These are phyloP conservation scores for Austroboletus eburneus DNA, from an alignment of 768 basidiomycete species.

Conservation along the genomic window DNA sequence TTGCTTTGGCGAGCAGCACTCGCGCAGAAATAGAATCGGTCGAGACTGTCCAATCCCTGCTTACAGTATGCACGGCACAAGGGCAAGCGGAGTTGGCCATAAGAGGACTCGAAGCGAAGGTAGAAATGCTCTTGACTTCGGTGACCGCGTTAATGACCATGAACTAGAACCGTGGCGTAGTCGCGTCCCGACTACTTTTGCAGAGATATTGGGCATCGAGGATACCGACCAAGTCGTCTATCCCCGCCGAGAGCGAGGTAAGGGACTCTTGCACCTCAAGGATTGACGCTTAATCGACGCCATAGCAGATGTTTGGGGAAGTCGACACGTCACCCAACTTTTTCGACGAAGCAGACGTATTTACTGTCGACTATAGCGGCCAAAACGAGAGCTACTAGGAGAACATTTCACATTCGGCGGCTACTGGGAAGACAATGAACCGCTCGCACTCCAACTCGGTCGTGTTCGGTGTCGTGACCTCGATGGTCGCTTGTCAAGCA, in stretches of 20 bases:
- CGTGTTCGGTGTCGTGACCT: background rate
- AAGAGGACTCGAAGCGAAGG: conserved; percentile 44
- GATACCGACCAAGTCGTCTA: conserved; percentile 28
- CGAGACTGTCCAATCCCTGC: conserved; percentile 3
- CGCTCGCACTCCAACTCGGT: conserved; percentile 17
- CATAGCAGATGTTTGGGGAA: conserved; percentile 29
- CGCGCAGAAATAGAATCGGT: conserved; percentile 17
- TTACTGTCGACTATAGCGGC: conserved; percentile 20
- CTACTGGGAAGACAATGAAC: conserved; percentile 24
- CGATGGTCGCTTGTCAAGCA: background rate
- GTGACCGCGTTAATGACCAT: conserved; percentile 13
- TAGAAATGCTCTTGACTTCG: conserved; percentile 37
- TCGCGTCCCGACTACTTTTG: conserved; percentile 28
- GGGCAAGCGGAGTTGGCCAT: conserved; percentile 37
- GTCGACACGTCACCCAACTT: conserved; percentile 14
- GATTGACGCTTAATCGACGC: conserved; percentile 7
- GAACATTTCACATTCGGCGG: conserved; percentile 22
- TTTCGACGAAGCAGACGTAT: conserved; percentile 16
- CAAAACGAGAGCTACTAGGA: conserved; percentile 22
- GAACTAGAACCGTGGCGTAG: conserved; percentile 20
- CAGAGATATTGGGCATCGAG: conserved; percentile 8
- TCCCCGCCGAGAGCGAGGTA: conserved; percentile 26
- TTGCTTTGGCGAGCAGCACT: conserved; percentile 19
- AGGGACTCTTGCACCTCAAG: background rate
- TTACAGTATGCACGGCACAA: background rate